Evolutionary conservation across 2,329 filamentous ascomycete species (phyloP).

Genomic region (Fusarium gaditjirri): DNA sequence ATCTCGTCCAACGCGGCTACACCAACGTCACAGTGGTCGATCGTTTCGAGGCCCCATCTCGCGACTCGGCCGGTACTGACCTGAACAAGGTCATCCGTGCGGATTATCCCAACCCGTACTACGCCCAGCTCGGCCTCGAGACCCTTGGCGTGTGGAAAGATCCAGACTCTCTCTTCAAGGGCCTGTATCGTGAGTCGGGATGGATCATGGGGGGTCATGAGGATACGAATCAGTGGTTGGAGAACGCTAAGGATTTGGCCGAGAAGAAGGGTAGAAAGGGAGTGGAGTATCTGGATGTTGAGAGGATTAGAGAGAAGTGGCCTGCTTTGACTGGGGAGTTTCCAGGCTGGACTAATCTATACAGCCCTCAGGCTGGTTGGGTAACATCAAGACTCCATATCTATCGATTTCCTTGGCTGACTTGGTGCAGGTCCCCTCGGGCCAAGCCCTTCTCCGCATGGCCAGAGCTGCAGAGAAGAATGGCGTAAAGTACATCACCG

Average conservation of each 20-base stretch:
- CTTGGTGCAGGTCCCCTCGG: slow-evolving; percentile 29
- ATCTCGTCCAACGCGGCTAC: slow-evolving; percentile 56
- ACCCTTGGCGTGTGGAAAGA: slow-evolving; percentile 46
- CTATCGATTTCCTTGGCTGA: not conserved
- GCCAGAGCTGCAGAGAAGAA: slow-evolving; percentile 41
- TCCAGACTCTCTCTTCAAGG: slow-evolving; percentile 42
- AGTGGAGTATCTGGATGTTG: slow-evolving; percentile 42
- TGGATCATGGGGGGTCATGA: slow-evolving; percentile 46
- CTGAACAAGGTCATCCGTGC: slow-evolving; percentile 71
- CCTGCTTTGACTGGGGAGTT: slow-evolving; percentile 44
- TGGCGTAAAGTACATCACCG: slow-evolving; percentile 46
- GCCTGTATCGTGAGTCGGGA: slow-evolving; percentile 47
- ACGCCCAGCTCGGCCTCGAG: slow-evolving; percentile 58
- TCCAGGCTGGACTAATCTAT: slow-evolving; percentile 45
- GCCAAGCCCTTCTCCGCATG: slow-evolving; percentile 48
- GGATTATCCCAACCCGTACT: slow-evolving; percentile 68
- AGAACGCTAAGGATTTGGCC: slow-evolving; percentile 42
- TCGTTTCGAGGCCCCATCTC: slow-evolving; percentile 53
- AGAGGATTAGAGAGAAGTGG: slow-evolving; percentile 44
- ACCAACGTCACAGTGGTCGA: slow-evolving; percentile 61
- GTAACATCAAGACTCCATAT: slow-evolving; percentile 18
- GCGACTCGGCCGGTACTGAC: slow-evolving; percentile 66
- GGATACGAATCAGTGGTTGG: slow-evolving; percentile 45
- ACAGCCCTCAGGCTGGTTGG: slow-evolving; percentile 46
- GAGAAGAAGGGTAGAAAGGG: slow-evolving; percentile 37